phyloP scores from a whole-genome alignment of 2,329 filamentous ascomycete genomes.

The Sclerotinia spermophila region DNA sequence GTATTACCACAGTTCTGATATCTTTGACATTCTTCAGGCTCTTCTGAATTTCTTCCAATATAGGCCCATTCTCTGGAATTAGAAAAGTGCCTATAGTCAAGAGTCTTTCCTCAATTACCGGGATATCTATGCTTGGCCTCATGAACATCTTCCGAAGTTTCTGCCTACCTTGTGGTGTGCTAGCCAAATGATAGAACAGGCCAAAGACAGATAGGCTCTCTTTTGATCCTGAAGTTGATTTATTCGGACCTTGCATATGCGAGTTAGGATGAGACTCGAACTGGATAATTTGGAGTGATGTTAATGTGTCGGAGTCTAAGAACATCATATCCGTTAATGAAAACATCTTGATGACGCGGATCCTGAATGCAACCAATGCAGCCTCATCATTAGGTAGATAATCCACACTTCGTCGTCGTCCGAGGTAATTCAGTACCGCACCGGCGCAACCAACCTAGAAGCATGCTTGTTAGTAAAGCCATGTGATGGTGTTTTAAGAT shows the following conservation, averaged over 20 bases:
- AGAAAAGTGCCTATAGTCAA: constrained; percentile 64
- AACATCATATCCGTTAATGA: constrained; percentile 66
- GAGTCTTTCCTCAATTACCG: constrained; percentile 68
- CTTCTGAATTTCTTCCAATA: constrained; percentile 53
- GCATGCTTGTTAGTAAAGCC: neutral
- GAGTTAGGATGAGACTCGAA: constrained; percentile 79
- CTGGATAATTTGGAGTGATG: constrained; percentile 80
- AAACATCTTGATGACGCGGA: constrained; percentile 71
- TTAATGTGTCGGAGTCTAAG: constrained; percentile 73
- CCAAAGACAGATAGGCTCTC: constrained; percentile 83
- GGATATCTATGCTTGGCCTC: constrained; percentile 67
- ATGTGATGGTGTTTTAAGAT: neutral
- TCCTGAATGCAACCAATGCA: constrained; percentile 52
- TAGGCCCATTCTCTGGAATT: constrained; percentile 60
- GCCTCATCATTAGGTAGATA: constrained; percentile 59
- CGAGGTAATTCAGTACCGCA: constrained; percentile 77
- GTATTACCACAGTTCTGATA: constrained; percentile 63
- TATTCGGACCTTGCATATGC: constrained; percentile 68
- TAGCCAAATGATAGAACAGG: constrained; percentile 70
- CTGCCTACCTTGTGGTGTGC: constrained; percentile 73
- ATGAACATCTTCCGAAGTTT: constrained; percentile 77
- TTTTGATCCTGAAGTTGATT: constrained; percentile 61
- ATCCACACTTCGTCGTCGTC: constrained; percentile 61
- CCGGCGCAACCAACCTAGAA: constrained; percentile 71
- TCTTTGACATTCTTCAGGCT: constrained; percentile 71